Evolutionary conservation across 2,329 filamentous ascomycete genomes (phyloP).

Genomic region (Juglanconis sp.): DNA sequence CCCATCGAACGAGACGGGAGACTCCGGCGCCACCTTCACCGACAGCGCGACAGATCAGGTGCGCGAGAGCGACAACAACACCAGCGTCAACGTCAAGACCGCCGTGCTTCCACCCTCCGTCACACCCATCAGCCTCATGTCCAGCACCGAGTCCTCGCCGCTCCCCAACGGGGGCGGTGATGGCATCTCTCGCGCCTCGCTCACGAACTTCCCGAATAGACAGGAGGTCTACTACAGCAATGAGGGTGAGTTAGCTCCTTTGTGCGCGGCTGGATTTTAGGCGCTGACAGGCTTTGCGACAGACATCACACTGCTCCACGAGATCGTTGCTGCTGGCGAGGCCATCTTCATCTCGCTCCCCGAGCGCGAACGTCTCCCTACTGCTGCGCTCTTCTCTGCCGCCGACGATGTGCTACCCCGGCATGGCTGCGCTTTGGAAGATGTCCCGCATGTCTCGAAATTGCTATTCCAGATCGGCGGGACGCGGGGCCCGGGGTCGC

Average conservation of each 20-base stretch:
- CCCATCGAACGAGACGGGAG: conserved; percentile 16
- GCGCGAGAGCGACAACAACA: conserved; percentile 17
- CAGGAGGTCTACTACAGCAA: conserved; percentile 17
- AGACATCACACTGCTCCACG: conserved; percentile 78
- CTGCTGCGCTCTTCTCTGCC: conserved; percentile 74
- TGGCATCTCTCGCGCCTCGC: conserved; percentile 9
- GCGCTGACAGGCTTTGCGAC: conserved; percentile 14
- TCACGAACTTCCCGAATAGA: conserved; percentile 4
- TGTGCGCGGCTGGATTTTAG: conserved; percentile 2
- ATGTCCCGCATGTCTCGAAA: conserved; percentile 69
- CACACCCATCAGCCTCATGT: conserved; percentile 11
- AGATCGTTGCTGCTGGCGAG: conserved; percentile 72
- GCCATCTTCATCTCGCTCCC: conserved; percentile 54
- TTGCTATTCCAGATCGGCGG: conserved; percentile 78
- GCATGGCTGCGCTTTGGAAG: conserved; percentile 68
- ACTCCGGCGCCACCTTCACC: conserved; percentile 14
- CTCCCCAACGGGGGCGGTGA: conserved; percentile 13
- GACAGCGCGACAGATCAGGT: conserved; percentile 16
- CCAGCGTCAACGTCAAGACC: conserved; percentile 13
- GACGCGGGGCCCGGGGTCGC: conserved; percentile 51
- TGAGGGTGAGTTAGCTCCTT: conserved; percentile 8
- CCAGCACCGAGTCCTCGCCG: conserved; percentile 11
- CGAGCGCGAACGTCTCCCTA: conserved; percentile 63
- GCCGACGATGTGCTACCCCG: conserved; percentile 74
- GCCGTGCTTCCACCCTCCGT: not conserved